These are phyloP conservation scores for Isabelozyma rhagii DNA, from an alignment of 805 yeast species.

Conservation along the genomic window DNA sequence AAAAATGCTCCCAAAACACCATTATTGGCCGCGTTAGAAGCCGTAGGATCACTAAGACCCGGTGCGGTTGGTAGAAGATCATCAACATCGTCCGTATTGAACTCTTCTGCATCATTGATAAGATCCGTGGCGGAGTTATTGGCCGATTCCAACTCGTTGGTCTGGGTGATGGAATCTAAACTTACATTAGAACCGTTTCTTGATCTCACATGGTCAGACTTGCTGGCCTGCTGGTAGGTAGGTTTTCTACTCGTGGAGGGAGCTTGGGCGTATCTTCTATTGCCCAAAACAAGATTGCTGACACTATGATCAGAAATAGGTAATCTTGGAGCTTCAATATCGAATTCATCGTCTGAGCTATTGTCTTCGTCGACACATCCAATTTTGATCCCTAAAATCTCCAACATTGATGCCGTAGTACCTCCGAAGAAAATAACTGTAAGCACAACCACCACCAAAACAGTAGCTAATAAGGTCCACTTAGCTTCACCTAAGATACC, in stretches of 20 bases:
- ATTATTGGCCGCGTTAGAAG: constrained; percentile 6
- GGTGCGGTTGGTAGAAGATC: constrained; percentile 25
- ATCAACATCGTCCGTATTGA: constrained; percentile 33
- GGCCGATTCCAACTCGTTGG: constrained; percentile 3
- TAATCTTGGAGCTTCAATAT: constrained; percentile 69
- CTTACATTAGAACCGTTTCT: constrained; percentile 28
- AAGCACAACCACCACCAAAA: constrained; percentile 90
- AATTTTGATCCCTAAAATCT: constrained; percentile 85
- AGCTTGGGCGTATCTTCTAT: constrained; percentile 13
- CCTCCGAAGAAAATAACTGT: constrained; percentile 98
- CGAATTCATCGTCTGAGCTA: constrained; percentile 92
- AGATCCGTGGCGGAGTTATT: constrained; percentile 17
- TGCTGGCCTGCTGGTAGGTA: background rate
- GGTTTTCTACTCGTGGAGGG: constrained; percentile 1
- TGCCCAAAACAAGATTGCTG: constrained; percentile 9
- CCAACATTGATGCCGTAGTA: constrained; percentile 97
- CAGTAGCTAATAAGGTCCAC: constrained; percentile 86
- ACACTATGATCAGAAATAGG: constrained; percentile 13
- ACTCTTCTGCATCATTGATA: constrained; percentile 17
- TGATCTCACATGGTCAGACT: constrained; percentile 16
- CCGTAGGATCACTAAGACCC: constrained; percentile 1
- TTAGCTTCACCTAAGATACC: constrained; percentile 95
- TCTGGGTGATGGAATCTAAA: constrained; percentile 14
- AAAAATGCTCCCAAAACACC: constrained; percentile 41
- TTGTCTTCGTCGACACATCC: constrained; percentile 76